phyloP scores from a whole-genome alignment of 345 rosid genomes.

The Acer campestre region DNA sequence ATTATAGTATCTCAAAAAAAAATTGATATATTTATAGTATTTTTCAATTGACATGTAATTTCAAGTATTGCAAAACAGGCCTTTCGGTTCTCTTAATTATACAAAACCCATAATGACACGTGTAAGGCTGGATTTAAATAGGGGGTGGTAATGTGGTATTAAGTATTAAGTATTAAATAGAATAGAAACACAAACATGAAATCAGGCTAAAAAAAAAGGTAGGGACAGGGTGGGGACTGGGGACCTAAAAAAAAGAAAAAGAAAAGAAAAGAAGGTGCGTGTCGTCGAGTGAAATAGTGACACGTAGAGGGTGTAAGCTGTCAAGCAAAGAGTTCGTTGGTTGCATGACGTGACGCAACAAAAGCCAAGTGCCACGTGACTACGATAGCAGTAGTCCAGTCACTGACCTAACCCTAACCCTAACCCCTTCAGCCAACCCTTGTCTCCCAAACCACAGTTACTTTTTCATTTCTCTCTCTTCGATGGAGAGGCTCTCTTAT shows the following conservation, averaged over 20 bases:
- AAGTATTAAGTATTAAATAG: too few relatives aligned
- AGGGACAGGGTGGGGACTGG: not conserved
- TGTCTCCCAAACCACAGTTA: not conserved
- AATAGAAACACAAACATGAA: too few relatives aligned
- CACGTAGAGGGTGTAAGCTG: constrained; percentile 25
- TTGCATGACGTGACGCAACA: constrained; percentile 24
- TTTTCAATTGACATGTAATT: too few relatives aligned
- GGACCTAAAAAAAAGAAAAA: not conserved
- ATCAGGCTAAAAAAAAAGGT: too few relatives aligned
- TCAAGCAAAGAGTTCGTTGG: not conserved
- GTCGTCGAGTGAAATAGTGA: not conserved
- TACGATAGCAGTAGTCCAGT: constrained; percentile 11
- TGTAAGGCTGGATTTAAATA: too few relatives aligned
- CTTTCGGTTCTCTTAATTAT: too few relatives aligned
- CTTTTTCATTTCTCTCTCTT: not conserved
- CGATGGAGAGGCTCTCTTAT: too few relatives aligned
- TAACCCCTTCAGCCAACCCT: not conserved
- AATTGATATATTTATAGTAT: too few relatives aligned
- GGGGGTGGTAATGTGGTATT: too few relatives aligned
- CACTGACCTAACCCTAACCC: not conserved
- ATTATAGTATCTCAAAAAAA: too few relatives aligned
- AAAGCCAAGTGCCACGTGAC: constrained; percentile 23
- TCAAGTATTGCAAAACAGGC: too few relatives aligned
- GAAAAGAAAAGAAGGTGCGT: not conserved
- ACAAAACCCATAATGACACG: too few relatives aligned